Base-by-base conservation (phyloP, 2,329 filamentous ascomycete genomes). In the Colletotrichum sojae region DNA sequence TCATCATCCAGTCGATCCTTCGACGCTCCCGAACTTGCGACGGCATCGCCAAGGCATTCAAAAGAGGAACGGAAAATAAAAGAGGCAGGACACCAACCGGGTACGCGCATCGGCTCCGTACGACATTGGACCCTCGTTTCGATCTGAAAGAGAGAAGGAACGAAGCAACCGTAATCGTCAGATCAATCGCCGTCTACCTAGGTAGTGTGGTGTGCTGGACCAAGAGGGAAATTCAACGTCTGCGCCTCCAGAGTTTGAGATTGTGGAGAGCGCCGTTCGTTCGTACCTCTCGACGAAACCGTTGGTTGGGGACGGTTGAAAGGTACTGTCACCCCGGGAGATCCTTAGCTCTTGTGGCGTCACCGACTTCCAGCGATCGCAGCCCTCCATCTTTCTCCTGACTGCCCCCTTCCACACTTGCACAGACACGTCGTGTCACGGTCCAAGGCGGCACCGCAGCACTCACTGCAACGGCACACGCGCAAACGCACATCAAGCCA, bases 241-340 rank as follows among this genome's bases (percentile, higher is more conserved):
- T 43, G 22, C 49, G 48, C 12, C 43, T 58, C 40, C 49, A 39
- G 46, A 49, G 36, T 27, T 55, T 40, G 53, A 63, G 57, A 68
- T 70, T 63, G 63, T 36, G 52, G 67, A 66, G 36, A 63, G 63
- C 63, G 58, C 67, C 48, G 57, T 52, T 59, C 57, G 63, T 70
- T 59, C 52, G 63, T 70, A 54, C 57, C n/a, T 63, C 57, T 70
- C 40, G 39, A n/a, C 18, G 46, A 16, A 46, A 63, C 31, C 53
- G 58, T 70, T 70, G 63, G 64, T 36, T 18, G 31, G 22, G 22
- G 18, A 36, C 39, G 18, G 39, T 25, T 36, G 36, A 49, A 49
- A 18, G 46, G 31, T 51, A 43, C 22, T 18, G n/a, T 36, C 57
- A 52, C 55, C 43, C 5, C 27, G 20, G 55, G 15, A 45, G 49